Percentiles rank a stretch among this genome's conserved stretches.
phyloP scores from a whole-genome alignment of 2,329 filamentous ascomycete genomes.

The Neopestalotiopsis sp. region DNA sequence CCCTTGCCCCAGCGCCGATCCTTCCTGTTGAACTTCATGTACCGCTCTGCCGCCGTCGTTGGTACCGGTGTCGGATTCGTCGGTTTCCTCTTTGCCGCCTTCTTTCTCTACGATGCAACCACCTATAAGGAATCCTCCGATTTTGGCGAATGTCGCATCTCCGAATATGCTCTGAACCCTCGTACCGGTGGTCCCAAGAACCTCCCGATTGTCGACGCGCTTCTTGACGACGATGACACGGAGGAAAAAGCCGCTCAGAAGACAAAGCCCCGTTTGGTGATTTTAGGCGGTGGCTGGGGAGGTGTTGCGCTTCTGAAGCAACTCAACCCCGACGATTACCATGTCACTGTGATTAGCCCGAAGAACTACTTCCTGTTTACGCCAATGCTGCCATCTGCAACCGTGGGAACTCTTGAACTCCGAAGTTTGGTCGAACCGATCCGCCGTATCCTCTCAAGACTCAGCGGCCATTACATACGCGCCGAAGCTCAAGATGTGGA shows the following conservation, averaged over 20 bases:
- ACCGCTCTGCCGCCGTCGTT: constrained; percentile 71
- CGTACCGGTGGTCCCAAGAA: constrained; percentile 91
- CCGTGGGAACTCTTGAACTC: constrained; percentile 91
- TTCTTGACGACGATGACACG: constrained; percentile 87
- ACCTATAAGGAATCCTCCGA: constrained; percentile 80
- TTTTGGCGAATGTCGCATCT: constrained; percentile 79
- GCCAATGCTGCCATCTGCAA: constrained; percentile 95
- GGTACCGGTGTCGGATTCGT: constrained; percentile 78
- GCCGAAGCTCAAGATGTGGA: constrained; percentile 88
- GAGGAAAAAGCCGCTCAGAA: constrained; percentile 73
- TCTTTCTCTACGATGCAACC: constrained; percentile 92
- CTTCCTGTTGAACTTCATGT: constrained; percentile 61
- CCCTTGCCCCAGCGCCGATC: constrained; percentile 56
- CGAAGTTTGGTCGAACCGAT: constrained; percentile 93
- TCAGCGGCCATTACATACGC: constrained; percentile 88
- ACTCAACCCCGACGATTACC: constrained; percentile 88
- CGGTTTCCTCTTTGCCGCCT: constrained; percentile 73
- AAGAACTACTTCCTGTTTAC: constrained; percentile 98
- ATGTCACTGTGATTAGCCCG: constrained; percentile 93
- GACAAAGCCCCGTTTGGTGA: constrained; percentile 90
- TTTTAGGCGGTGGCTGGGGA: constrained; percentile 94
- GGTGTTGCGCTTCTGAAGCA: constrained; percentile 91
- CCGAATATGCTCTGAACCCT: constrained; percentile 80
- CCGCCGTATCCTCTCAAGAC: constrained; percentile 76
- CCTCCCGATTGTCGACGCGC: constrained; percentile 84